Base-by-base conservation (phyloP, 1,284 basidiomycete species). In the Schizopora paradoxa region DNA sequence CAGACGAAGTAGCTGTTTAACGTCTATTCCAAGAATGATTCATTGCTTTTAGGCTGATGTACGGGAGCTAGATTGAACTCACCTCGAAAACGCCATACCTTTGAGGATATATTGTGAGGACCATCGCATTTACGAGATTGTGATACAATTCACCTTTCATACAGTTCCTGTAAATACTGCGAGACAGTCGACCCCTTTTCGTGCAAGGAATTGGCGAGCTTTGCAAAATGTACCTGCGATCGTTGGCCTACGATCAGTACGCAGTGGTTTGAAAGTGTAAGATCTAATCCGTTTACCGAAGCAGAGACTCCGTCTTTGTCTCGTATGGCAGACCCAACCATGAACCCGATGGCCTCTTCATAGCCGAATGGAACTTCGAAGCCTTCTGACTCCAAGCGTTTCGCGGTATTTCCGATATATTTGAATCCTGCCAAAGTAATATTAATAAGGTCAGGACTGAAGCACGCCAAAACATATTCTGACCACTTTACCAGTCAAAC, bases 301-400 rank as follows among this genome's bases (percentile, higher is more conserved):
- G 86, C 83, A 45, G 85, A 76, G 37, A 91, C 77, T 2, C 89
- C 89, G 58, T 92, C 89, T 58, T 92, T 92, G 59, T 92, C 90
- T 25, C 85, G 73, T 52, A 91, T 77, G 35, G 79, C 68, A 5
- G 73, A 66, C 10, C 86, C 86, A 59, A 89, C 80, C 86, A 91
- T 90, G 58, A 77, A 92, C 1, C 89, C 86, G 45, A 92, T 90
- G 0, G 90, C 90, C 62, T 92, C 89, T 61, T 92, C 89, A 55
- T 92, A 92, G 6, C 82, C 87, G 60, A 91, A 91, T 0, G 76
- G 77, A 6, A 89, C 86, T 21, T 82, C 74, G 56, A 75, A 88
- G 0, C 87, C 89, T 39, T 79, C 64, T 32, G 65, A 58, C 14
- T 75, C 79, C 7, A 91, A 70, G 38, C 72, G 66, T 21, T 88